Base-by-base conservation (phyloP, 78 protist genomes). In the Dictyostelium brefeldianum region DNA sequence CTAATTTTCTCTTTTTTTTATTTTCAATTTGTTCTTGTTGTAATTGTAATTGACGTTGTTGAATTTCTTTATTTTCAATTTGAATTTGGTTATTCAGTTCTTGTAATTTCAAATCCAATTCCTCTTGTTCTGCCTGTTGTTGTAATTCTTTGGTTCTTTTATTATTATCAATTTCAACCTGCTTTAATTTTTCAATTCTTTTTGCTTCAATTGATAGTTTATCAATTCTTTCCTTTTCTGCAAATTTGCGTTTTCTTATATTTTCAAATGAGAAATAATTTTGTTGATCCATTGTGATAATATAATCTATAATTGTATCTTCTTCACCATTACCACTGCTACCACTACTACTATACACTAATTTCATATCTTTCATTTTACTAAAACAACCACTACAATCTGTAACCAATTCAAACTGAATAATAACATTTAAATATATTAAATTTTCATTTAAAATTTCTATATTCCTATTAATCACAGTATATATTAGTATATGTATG, bases 231-330 rank as follows among this genome's bases (percentile, higher is more conserved):
- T 67, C 48, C 36, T 67, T 67, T 31, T 67, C 75, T 67, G 25
- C 47, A 67, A 67, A 67, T 67, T 67, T 67, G 4, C 75, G 25
- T 67, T 67, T 67, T 31, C 75, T 67, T 29, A 67, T 67, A 31
- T 31, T 67, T 67, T 67, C 75, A 31, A 17, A 5, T 67, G 75
- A 67, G 17, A 67, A 67, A 31, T 67, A 67, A 31, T 29, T 31
- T 14, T 14, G 12, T 31, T 31, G 12, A 12, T 67, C 43, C 10
- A 27, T 64, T 29, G 12, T 20, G n/a, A 57, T 57, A 27, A 11
- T 22, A 29, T 67, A 67, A 67, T 31, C 75, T 29, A 31, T 67
- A 10, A 62, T 25, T 62, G 70, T 25, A 25, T 18, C 27, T 25
- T 11, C 27, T 11, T 62, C 4, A 11, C 27, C 3, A 8, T 11